Evolutionary conservation across 441 rosid species (phyloP).

Genomic region (Brassica hybrid): DNA sequence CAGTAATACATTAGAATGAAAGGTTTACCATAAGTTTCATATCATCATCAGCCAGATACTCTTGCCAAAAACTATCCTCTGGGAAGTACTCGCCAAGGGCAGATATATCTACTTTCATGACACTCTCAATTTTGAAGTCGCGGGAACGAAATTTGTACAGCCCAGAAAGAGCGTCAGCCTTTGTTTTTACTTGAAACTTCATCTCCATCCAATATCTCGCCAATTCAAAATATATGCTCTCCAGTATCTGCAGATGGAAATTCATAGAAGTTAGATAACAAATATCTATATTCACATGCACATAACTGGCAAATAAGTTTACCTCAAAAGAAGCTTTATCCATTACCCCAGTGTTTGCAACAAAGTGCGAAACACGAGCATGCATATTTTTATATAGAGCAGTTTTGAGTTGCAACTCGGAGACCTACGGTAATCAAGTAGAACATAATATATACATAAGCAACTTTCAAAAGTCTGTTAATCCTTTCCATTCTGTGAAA

Average conservation of each 20-base stretch:
- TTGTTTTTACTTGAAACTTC: slow-evolving; percentile 71
- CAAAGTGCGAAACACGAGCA: slow-evolving; percentile 63
- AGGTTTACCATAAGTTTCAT: slow-evolving; percentile 55
- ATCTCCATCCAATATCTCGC: slow-evolving; percentile 78
- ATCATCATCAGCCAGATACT: slow-evolving; percentile 73
- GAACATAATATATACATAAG: slow-evolving; percentile 23
- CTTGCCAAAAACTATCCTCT: slow-evolving; percentile 78
- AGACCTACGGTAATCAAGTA: slow-evolving; percentile 47
- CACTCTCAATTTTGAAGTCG: slow-evolving; percentile 71
- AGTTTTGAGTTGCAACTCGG: slow-evolving; percentile 63
- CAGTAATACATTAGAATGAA: slow-evolving; percentile 20
- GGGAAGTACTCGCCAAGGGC: slow-evolving; percentile 61
- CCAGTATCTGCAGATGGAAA: slow-evolving; percentile 62
- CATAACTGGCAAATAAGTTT: slow-evolving; percentile 28
- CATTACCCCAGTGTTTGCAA: slow-evolving; percentile 63
- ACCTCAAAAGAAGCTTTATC: slow-evolving; percentile 76
- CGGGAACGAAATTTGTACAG: slow-evolving; percentile 82
- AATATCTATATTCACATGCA: slow-evolving; percentile 16
- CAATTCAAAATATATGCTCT: slow-evolving; percentile 64
- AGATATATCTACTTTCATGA: slow-evolving; percentile 81
- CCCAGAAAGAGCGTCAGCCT: slow-evolving; percentile 66
- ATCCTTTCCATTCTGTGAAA: slow-evolving; percentile 12
- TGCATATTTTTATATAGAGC: slow-evolving; percentile 65
- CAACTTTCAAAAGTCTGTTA: slow-evolving; percentile 18
- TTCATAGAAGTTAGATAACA: slow-evolving; percentile 42